A percentile compares a stretch with the other conserved stretches of the same genome.
phyloP scores from a whole-genome alignment of 169 alveolate species.

The Cryptosporidium parvum region DNA sequence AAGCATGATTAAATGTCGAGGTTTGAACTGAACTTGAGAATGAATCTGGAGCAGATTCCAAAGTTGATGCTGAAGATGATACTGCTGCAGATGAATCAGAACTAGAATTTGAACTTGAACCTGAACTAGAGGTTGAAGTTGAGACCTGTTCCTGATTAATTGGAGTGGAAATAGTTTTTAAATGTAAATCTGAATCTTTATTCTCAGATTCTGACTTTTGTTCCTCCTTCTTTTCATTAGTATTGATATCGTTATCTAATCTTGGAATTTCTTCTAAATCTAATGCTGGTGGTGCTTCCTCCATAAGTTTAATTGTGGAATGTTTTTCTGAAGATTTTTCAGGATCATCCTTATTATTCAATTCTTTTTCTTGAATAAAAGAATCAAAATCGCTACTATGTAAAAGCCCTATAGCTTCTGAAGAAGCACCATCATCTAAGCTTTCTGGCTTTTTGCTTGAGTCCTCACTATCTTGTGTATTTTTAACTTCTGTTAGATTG shows the following conservation, averaged over 20 bases:
- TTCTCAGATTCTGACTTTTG: conserved; percentile 34
- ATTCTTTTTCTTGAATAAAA: conserved; percentile 36
- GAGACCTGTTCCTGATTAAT: conserved; percentile 21
- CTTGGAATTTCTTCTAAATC: conserved; percentile 63
- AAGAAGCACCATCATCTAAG: background rate
- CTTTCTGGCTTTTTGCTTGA: background rate
- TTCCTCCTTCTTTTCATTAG: conserved; percentile 34
- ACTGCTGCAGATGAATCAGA: background rate
- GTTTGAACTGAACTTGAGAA: no score
- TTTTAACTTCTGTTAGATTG: background rate
- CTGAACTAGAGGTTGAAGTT: background rate
- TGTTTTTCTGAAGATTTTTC: background rate
- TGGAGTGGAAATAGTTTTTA: conserved; percentile 71
- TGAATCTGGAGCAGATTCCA: background rate
- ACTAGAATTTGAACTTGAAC: background rate
- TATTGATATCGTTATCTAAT: conserved; percentile 15
- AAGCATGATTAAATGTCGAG: background rate
- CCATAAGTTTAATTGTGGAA: conserved; percentile 23
- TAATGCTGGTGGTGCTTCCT: conserved; percentile 50
- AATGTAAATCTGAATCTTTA: conserved; percentile 26
- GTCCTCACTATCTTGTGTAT: background rate
- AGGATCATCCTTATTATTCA: background rate
- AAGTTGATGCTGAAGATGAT: background rate
- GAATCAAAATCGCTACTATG: conserved; percentile 74
- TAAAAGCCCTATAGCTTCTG: conserved; percentile 70